Conservation (phyloP, 2,329 filamentous ascomycete genomes). For the Pseudogymnoascus sp. region DNA sequence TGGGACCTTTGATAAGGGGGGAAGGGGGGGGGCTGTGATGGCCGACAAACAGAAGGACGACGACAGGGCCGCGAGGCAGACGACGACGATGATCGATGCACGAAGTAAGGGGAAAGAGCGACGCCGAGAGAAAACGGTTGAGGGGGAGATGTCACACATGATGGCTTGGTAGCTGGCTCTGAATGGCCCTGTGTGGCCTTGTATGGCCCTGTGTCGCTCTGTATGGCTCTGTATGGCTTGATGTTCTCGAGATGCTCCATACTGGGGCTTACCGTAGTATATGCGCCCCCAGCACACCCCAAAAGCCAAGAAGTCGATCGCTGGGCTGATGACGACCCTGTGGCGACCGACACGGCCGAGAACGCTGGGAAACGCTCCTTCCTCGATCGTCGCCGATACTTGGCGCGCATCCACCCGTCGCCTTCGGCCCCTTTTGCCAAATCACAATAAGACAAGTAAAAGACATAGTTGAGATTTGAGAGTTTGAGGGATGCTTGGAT, state of each 20-base stretch:
- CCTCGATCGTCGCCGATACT: background rate
- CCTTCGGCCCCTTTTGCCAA: background rate
- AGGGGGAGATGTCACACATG: background rate
- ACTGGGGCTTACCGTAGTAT: background rate
- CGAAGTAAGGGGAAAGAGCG: slow-evolving; percentile 1
- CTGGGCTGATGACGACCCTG: background rate
- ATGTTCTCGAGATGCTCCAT: background rate
- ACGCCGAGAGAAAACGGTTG: background rate
- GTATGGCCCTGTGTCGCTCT: background rate
- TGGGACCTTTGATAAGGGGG: background rate
- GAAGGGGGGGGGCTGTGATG: too few relatives aligned
- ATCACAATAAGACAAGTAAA: background rate
- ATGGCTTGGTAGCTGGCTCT: background rate
- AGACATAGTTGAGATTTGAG: background rate
- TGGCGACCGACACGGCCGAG: background rate
- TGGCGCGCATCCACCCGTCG: background rate
- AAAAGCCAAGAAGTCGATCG: background rate
- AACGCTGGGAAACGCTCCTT: background rate
- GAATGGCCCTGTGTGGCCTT: background rate
- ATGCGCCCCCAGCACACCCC: background rate
- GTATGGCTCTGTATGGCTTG: background rate
- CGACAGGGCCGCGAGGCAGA: background rate
- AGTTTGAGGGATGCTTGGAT: background rate
- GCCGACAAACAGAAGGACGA: background rate
- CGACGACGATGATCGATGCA: background rate